Percentiles rank a stretch among this genome's conserved stretches.
Conservation (phyloP, 2,329 filamentous ascomycete species). For the Hymenoscyphus fraxineus region DNA sequence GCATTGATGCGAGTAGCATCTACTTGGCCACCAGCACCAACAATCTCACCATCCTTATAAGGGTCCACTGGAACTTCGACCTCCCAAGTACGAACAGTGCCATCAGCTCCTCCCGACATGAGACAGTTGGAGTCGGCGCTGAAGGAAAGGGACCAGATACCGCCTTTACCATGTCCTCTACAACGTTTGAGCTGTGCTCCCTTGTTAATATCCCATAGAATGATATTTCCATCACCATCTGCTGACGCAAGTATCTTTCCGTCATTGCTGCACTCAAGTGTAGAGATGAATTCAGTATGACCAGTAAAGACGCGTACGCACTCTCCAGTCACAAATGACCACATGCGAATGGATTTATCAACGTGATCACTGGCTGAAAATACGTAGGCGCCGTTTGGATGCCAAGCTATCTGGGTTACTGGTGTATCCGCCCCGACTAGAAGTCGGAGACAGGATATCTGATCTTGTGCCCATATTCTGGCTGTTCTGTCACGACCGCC, state of each 20-base stretch:
- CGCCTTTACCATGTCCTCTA: constrained; percentile 87
- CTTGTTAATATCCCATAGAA: constrained; percentile 90
- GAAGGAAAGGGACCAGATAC: constrained; percentile 91
- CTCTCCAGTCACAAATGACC: constrained; percentile 83
- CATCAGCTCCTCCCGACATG: constrained; percentile 85
- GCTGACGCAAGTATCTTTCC: constrained; percentile 89
- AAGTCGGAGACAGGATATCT: constrained; percentile 82
- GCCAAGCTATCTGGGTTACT: constrained; percentile 89
- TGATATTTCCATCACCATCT: constrained; percentile 82
- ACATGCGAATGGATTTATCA: constrained; percentile 94
- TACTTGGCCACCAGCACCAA: constrained; percentile 42
- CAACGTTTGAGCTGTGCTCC: constrained; percentile 86
- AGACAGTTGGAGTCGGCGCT: constrained; percentile 88
- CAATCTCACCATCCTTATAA: constrained; percentile 48
- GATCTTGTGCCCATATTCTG: constrained; percentile 87
- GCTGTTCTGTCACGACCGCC: constrained; percentile 86
- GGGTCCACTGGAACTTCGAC: constrained; percentile 69
- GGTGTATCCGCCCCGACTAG: constrained; percentile 90
- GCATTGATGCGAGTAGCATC: constrained; percentile 48
- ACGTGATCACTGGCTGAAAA: constrained; percentile 85
- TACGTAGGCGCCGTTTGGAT: constrained; percentile 88
- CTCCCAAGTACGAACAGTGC: constrained; percentile 93
- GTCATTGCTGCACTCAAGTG: constrained; percentile 79
- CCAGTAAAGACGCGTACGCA: constrained; percentile 90
- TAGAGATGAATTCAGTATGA: constrained; percentile 81